These are phyloP conservation scores for Lentinula lateritia DNA, from an alignment of 768 basidiomycete genomes.

Conservation along the genomic window DNA sequence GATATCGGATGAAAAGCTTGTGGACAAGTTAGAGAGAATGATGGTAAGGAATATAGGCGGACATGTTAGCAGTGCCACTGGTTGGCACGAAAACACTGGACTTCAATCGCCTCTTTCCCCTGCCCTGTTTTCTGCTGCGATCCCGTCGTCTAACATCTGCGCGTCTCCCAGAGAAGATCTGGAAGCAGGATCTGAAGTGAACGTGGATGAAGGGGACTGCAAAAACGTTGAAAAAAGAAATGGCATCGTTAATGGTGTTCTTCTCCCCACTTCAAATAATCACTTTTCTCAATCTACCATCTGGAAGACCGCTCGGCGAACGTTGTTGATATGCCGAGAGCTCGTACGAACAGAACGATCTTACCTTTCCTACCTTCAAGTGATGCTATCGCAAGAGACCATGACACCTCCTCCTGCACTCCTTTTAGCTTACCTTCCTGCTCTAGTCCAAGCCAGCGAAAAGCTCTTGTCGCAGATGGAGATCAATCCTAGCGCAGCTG, in stretches of 20 bases:
- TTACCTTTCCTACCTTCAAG: neutral
- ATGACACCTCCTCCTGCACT: constrained; percentile 42
- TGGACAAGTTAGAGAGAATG: constrained; percentile 25
- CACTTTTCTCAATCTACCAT: neutral
- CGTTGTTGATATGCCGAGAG: constrained; percentile 2
- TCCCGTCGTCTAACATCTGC: neutral
- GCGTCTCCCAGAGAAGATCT: neutral
- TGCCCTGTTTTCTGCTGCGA: neutral
- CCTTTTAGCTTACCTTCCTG: constrained; percentile 46
- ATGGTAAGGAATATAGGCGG: neutral
- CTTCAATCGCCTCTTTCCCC: neutral
- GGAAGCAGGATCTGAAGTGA: neutral
- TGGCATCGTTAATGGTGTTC: neutral
- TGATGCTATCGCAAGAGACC: constrained; percentile 18
- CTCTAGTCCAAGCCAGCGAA: constrained; percentile 46
- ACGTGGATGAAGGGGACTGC: neutral
- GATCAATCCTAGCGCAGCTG: constrained; percentile 58
- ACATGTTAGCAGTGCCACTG: neutral
- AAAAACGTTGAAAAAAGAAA: neutral
- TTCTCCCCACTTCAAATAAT: neutral
- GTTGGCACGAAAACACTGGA: neutral
- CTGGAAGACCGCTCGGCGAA: constrained; percentile 1
- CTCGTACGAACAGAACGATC: constrained; percentile 3
- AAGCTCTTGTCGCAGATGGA: constrained; percentile 45
- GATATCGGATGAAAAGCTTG: constrained; percentile 30